A percentile compares a stretch with the other conserved stretches of the same genome.
These are phyloP conservation scores for Glycine tomentella DNA, from an alignment of 306 rosid species.

Conservation along the genomic window DNA sequence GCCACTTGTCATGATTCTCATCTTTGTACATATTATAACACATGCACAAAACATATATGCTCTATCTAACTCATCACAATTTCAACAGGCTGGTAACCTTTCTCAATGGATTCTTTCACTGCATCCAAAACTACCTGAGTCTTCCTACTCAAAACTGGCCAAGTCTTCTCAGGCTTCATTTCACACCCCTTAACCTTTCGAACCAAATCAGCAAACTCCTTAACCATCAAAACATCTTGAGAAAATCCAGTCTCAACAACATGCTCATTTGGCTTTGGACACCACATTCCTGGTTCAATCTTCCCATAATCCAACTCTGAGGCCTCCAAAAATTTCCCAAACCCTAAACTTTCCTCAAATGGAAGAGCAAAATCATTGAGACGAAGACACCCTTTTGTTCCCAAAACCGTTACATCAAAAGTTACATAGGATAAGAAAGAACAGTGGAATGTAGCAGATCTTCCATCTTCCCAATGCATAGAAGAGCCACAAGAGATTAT, in stretches of 20 bases:
- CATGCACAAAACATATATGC: not conserved
- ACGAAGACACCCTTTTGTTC: conserved; percentile 48
- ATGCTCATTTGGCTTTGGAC: conserved; percentile 45
- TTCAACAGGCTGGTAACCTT: conserved; percentile 44
- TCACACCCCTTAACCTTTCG: conserved; percentile 26
- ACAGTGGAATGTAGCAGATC: conserved; percentile 47
- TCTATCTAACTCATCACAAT: conserved; percentile 11
- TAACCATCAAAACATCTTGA: conserved; percentile 57
- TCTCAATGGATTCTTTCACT: conserved; percentile 51
- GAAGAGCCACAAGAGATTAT: conserved; percentile 57
- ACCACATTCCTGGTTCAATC: conserved; percentile 47
- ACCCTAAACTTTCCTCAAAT: conserved; percentile 45
- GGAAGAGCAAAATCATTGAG: conserved; percentile 48
- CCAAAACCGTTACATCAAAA: conserved; percentile 47
- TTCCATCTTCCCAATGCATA: conserved; percentile 54
- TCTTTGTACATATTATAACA: conserved; percentile 19
- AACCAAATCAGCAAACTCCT: conserved; percentile 48
- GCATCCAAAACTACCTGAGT: conserved; percentile 54
- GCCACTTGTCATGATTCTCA: not conserved
- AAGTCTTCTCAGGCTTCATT: conserved; percentile 42
- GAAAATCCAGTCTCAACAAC: conserved; percentile 42
- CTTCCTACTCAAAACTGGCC: conserved; percentile 46
- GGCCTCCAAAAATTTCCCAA: conserved; percentile 33
- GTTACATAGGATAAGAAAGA: conserved; percentile 43
- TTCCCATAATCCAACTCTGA: conserved; percentile 51